phyloP scores from a whole-genome alignment of 192 early-diverging fungal species.

The Backusella luteola region DNA sequence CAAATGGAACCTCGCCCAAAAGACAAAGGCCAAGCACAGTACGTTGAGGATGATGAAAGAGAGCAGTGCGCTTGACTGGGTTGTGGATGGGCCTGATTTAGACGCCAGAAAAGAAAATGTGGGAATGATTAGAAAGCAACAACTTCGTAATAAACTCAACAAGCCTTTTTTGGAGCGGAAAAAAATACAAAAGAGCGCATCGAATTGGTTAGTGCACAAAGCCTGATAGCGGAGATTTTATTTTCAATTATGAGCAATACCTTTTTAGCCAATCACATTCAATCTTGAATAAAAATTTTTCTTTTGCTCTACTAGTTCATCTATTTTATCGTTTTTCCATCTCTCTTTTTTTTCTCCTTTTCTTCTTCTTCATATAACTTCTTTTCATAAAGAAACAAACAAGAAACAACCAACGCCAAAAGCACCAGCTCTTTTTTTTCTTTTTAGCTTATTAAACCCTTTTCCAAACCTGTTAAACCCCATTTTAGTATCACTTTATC shows the following conservation, averaged over 20 bases:
- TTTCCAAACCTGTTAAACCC: not conserved
- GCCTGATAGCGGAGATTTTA: not conserved
- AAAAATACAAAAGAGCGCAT: not conserved
- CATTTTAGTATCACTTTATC: not conserved
- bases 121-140: not conserved
- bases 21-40: not conserved
- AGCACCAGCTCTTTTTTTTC: not conserved
- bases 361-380: not conserved
- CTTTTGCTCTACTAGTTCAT: not conserved
- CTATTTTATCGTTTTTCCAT: not conserved
- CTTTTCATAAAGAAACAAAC: not conserved
- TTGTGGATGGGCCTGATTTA: not conserved
- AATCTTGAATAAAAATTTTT: not conserved
- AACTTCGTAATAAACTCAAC: not conserved
- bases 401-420: not conserved
- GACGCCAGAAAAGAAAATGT: not conserved
- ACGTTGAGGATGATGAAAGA: not conserved
- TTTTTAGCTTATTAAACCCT: not conserved
- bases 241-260: slow-evolving; percentile 8
- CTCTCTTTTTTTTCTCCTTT: not conserved
- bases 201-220: not conserved
- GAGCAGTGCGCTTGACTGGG: not conserved
- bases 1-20: not conserved
- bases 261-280: not conserved
- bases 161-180: not conserved